Conservation (phyloP, 2,329 filamentous ascomycete genomes). For the Biscogniauxia mediterranea region DNA sequence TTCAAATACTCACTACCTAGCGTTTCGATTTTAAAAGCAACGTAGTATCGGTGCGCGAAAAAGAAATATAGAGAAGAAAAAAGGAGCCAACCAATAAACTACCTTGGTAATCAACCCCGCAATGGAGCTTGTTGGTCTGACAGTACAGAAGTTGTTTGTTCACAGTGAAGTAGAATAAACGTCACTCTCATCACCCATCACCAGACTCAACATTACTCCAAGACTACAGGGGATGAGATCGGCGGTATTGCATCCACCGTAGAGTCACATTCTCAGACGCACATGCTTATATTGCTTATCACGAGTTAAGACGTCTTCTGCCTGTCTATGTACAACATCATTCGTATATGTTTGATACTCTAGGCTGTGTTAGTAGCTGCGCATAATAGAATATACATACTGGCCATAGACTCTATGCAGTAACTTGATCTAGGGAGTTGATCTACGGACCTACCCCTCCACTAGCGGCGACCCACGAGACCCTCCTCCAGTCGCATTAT, state of each 20-base stretch:
- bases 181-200: background rate
- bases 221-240: background rate
- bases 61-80: background rate
- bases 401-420: background rate
- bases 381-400: no score
- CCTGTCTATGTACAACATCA: background rate
- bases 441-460: background rate
- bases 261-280: background rate
- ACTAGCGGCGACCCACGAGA: background rate
- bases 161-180: background rate
- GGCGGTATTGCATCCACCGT: background rate
- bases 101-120: background rate
- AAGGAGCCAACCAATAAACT: background rate
- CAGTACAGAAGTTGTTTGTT: background rate
- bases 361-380: no score
- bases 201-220: background rate
- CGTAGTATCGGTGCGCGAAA: background rate
- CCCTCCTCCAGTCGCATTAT: background rate
- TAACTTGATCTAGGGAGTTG: background rate
- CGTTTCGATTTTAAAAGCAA: background rate
- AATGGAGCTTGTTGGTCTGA: background rate
- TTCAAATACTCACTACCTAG: background rate
- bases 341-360: no score
- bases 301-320: background rate
- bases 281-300: background rate